Conservation (phyloP, 2,329 filamentous ascomycete species). For the Fusarium redolens region DNA sequence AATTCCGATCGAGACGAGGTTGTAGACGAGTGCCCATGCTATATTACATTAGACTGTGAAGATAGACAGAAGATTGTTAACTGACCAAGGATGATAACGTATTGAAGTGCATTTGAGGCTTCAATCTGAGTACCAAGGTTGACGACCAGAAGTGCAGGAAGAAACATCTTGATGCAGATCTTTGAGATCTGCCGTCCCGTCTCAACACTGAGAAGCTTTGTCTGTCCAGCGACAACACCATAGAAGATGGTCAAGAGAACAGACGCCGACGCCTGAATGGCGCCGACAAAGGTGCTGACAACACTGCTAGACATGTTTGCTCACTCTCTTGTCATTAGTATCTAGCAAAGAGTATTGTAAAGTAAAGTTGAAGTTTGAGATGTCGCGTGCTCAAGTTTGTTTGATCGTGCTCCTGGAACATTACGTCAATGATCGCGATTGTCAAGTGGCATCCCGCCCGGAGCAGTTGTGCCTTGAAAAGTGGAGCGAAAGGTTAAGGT, state of each 20-base stretch:
- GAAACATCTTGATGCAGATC: slow-evolving; percentile 35
- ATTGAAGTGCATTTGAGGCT: slow-evolving; percentile 17
- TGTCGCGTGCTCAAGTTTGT: not conserved
- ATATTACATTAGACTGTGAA: not conserved
- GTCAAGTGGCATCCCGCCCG: not conserved
- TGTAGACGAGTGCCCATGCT: slow-evolving; percentile 31
- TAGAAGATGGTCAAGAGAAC: slow-evolving; percentile 32
- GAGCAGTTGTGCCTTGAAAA: slow-evolving; percentile 28
- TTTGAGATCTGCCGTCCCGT: slow-evolving; percentile 31
- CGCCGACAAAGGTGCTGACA: slow-evolving; percentile 25
- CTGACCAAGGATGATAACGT: slow-evolving; percentile 18
- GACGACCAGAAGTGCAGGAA: slow-evolving; percentile 27
- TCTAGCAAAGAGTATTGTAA: too few species aligned
- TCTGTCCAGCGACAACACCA: slow-evolving; percentile 26
- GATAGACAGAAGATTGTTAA: not conserved
- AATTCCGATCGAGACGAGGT: slow-evolving; percentile 15
- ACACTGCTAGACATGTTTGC: slow-evolving; percentile 19
- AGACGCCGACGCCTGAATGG: slow-evolving; percentile 35
- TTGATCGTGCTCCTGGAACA: not conserved
- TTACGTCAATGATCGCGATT: slow-evolving; percentile 17
- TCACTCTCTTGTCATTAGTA: too few species aligned
- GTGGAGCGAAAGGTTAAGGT: slow-evolving; percentile 16
- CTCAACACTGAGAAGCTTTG: slow-evolving; percentile 27
- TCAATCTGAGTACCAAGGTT: slow-evolving; percentile 28
- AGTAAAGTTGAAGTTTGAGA: not conserved